Evolutionary conservation across 1,284 basidiomycete species (phyloP), one percentile per base, ranked within the genome.

Genomic region (Microbotryum silenes-acaulis): DNA sequence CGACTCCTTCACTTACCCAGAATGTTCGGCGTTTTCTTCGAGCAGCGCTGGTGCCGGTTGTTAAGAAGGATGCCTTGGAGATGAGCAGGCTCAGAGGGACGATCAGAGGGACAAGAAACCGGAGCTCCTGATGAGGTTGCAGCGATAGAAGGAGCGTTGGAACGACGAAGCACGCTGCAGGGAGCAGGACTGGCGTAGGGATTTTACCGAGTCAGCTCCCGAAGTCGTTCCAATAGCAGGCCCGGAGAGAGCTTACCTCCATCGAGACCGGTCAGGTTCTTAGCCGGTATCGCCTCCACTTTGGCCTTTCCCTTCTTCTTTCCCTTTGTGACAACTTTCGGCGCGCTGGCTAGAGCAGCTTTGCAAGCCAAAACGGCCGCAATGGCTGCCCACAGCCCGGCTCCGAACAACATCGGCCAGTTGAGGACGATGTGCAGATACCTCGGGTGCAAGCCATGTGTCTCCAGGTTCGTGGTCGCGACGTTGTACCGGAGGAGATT

Each of bases 81-180:
- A 62, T 51, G 20, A 70, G 55, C 2, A 67, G 47, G 12, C 29
- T 51, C 21, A 70, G n/a, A 0, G 75, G 75, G 4, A 74, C 54
- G 23, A 71, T 46, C 21, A 76, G 67, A 0, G 75, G 70, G 1
- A 76, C 59, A 6, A 76, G 67, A 58, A 76, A 76, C 16, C 75
- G 71, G 12, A 75, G 71, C 57, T 76, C 75, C 59, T 76, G 75
- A 50, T 76, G 75, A 1, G 75, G 74, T 18, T 71, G 72, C 25
- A 73, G 56, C 10, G 75, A 75, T 3, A 76, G 70, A 20, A 71
- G 27, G 2, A 51, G 27, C 16, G 53, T 33, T 0, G 66, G 62
- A 1, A 65, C 20, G 27, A 59, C 8, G 47, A 64, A 37, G 1
- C 54, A 48, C 2, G 58, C 56, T 42, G 37, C 37, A 68, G 51